Evolutionary conservation across 1,139 yeast species (phyloP).

Genomic region (Pneumocystis canis): DNA sequence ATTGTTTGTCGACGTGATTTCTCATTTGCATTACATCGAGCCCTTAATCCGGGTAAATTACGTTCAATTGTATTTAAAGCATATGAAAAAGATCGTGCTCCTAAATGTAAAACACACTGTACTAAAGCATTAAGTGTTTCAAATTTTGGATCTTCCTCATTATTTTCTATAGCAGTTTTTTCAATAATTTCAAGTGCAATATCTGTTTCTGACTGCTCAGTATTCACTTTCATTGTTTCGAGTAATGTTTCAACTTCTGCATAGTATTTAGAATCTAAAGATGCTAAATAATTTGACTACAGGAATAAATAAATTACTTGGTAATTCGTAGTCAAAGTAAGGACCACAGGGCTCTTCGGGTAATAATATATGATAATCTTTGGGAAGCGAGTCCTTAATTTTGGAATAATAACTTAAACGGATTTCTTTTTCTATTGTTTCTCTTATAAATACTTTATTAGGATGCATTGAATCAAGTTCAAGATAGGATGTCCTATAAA

Average conservation of each 20-base stretch:
- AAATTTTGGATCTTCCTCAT: conserved; percentile 8
- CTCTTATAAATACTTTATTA: conserved; percentile 54
- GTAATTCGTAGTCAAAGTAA: conserved; percentile 25
- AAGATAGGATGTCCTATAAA: conserved; percentile 18
- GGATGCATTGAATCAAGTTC: conserved; percentile 45
- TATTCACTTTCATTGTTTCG: conserved; percentile 20
- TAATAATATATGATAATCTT: conserved; percentile 52
- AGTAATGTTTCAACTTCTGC: conserved; percentile 20
- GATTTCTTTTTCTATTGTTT: conserved; percentile 69
- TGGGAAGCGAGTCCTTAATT: conserved; percentile 62
- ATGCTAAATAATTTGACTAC: neutral
- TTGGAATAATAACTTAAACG: conserved; percentile 59
- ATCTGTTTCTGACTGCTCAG: conserved; percentile 23
- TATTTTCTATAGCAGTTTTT: conserved; percentile 18
- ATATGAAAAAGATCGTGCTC: conserved; percentile 80
- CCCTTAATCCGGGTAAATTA: conserved; percentile 38
- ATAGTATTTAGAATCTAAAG: conserved; percentile 12
- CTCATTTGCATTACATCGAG: conserved; percentile 30
- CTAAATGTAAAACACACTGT: conserved; percentile 66
- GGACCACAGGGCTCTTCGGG: conserved; percentile 30
- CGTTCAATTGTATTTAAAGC: conserved; percentile 56
- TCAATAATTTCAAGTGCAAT: conserved; percentile 26
- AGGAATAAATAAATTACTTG: conserved; percentile 20
- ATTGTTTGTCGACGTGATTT: conserved; percentile 26
- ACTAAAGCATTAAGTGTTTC: conserved; percentile 37